Percentiles rank a stretch among this genome's conserved stretches.
Evolutionary conservation across 768 basidiomycete species (phyloP).

Genomic region (Mrakia blollopis): DNA sequence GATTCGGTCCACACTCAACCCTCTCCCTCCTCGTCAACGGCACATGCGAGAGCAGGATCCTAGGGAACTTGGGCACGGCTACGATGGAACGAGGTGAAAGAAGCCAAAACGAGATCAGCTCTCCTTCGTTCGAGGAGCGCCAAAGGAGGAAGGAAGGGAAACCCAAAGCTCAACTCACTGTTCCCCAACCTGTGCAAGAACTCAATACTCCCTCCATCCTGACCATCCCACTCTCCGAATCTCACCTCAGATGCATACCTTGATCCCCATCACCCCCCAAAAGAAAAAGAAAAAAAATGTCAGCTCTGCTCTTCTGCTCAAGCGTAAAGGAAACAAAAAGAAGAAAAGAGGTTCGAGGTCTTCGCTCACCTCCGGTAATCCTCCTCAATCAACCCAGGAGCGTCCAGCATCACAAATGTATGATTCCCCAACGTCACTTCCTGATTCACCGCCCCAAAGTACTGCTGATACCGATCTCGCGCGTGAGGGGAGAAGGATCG

Average conservation of each 20-base stretch:
- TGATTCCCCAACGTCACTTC: constrained; percentile 60
- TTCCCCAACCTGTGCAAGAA: constrained; percentile 27
- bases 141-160: neutral
- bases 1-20: constrained; percentile 67
- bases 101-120: neutral
- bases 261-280: constrained; percentile 44
- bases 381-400: constrained; percentile 69
- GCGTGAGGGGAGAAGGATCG: constrained; percentile 50
- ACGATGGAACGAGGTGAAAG: too few relatives aligned
- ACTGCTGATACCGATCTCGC: constrained; percentile 59
- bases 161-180: neutral
- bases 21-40: constrained; percentile 72
- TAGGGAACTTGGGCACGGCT: constrained; percentile 48
- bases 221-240: constrained; percentile 28
- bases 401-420: constrained; percentile 66
- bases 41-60: constrained; percentile 79
- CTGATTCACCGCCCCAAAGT: constrained; percentile 72
- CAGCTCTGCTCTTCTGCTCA: constrained; percentile 19
- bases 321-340: too few relatives aligned
- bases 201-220: constrained; percentile 30
- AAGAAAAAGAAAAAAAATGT: too few relatives aligned
- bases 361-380: constrained; percentile 53
- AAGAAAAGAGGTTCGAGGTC: constrained; percentile 26
- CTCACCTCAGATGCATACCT: constrained; percentile 29
- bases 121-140: too few relatives aligned